Base-by-base conservation (phyloP, 257 asterid species). In the Mitragyna speciosa region DNA sequence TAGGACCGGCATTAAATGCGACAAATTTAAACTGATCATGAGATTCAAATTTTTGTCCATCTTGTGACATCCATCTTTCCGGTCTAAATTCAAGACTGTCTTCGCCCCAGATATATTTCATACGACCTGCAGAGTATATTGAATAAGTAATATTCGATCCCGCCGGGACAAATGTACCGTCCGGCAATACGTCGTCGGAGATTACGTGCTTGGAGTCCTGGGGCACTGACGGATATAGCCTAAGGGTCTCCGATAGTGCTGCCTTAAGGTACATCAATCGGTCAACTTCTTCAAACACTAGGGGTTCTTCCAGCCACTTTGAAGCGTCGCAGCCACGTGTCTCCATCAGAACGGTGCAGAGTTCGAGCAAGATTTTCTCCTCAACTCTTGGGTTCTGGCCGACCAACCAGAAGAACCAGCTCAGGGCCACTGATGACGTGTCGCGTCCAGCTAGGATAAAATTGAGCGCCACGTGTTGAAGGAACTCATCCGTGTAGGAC, bases 361-460 rank as follows among this genome's bases (percentile, higher is more conserved):
- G 24, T 58, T 90, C 94, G 0, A 45, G 5, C 1, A 88, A 75
- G 75, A 91, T 88, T 76, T 88, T 90, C 56, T 91, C 92, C 14
- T 91, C 94, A 7, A 90, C 93, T 5, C 79, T 16, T 2, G 92
- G 91, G 73, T 82, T 87, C 2, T 77, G 77, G 20, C 68, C 79
- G 4, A 87, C 84, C 36, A 88, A 74, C 94, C 92, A 91, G 79
- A 91, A 91, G 79, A 91, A 91, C 96, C 96, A 91, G 76, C 93
- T 91, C 71, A 91, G 83, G 0, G 96, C 96, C 17, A 89, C 93
- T 0, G 96, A 91, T 10, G 96, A 89, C 24, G 96, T 91, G 92
- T 91, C 96, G 2, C 96, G 91, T 56, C 96, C 96, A 39, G 96
- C 96, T 78, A 91, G 86, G 82, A 91, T 91, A 82, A 91, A 91